Percentiles rank a stretch among this genome's conserved stretches.
phyloP scores from a whole-genome alignment of 1,284 basidiomycete genomes.

The Ustilago trichophora region DNA sequence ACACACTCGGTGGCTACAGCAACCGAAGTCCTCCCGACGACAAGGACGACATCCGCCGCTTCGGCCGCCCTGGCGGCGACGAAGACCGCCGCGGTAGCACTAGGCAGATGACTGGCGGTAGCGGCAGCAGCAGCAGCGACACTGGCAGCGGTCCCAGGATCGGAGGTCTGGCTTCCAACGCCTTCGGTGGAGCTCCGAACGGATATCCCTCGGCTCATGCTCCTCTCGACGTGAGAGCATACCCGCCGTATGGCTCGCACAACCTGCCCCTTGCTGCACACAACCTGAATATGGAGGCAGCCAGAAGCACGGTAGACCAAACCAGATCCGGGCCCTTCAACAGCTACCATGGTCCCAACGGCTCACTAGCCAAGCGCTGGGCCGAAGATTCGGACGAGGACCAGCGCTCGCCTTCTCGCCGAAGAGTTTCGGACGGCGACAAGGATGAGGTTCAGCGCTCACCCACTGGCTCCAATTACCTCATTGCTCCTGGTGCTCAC shows the following conservation, averaged over 20 bases:
- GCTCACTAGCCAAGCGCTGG: slow-evolving; percentile 44
- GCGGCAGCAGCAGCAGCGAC: slow-evolving; percentile 18
- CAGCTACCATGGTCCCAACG: slow-evolving; percentile 1
- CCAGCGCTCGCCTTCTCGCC: slow-evolving; percentile 18
- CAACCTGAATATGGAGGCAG: not conserved
- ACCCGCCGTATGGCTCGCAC: slow-evolving; percentile 8
- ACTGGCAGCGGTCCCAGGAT: slow-evolving; percentile 21
- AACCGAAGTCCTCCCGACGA: slow-evolving; percentile 44
- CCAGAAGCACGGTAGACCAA: too few species aligned
- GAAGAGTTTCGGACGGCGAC: slow-evolving; percentile 33
- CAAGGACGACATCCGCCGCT: slow-evolving; percentile 34
- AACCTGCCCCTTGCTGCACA: not conserved
- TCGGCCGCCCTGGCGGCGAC: slow-evolving; percentile 30
- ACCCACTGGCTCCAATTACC: slow-evolving; percentile 15
- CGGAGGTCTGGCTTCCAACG: slow-evolving; percentile 29
- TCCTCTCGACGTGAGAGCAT: not conserved
- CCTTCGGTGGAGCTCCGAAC: slow-evolving; percentile 4
- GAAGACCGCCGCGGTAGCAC: slow-evolving; percentile 20
- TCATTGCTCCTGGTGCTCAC: slow-evolving; percentile 2
- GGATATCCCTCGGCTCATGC: not conserved
- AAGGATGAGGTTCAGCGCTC: slow-evolving; percentile 24
- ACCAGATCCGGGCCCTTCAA: not conserved
- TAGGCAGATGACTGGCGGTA: slow-evolving; percentile 17
- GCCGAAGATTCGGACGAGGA: slow-evolving; percentile 25
- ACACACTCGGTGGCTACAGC: slow-evolving; percentile 22